Base-by-base conservation (phyloP, 2,329 filamentous ascomycete species). In the Madurella mycetomatis region DNA sequence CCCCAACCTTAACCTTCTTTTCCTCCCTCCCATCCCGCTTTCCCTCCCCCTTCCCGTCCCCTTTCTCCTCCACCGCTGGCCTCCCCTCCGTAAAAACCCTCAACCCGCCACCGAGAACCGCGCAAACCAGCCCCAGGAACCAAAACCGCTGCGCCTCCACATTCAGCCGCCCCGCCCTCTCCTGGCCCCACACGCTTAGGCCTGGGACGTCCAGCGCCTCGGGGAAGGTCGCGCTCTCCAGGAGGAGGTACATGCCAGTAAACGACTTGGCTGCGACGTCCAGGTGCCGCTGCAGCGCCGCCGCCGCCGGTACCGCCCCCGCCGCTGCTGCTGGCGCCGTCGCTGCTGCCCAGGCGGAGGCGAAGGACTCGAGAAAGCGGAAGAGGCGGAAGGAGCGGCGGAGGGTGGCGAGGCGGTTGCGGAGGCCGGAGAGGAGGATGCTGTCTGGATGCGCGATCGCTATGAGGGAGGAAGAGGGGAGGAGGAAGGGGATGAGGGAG, bases 361-460 rank as follows among this genome's bases (percentile, higher is more conserved):
- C 66, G 61, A 88, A 85, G 47, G 75, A 77, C 44, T 83, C 81
- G 49, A 87, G 69, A 66, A 86, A 89, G 63, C 84, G 83, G 66
- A 88, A 86, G 54, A 87, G 72, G 12, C 87, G 82, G 65, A 90
- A 78, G 69, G 81, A 84, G 18, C 86, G 80, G 39, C 87, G 77
- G 16, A 71, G 70, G 42, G 81, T 64, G 57, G 74, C 76, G 51
- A 83, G 64, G 40, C 72, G 73, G 43, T 64, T 57, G 55, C 72
- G 71, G 16, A 82, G 62, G 12, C 53, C 59, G 16, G 17, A 9
- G 1, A 65, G 46, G 15, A 70, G 43, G 19, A 63, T 48, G 4
- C 4, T 4, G 13, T 4, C 9, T 15, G 13, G 37, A 61, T 51
- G 31, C 75, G 68, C 32, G 70, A 66, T 25, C 9, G 66, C 55